Base-by-base conservation (phyloP, 1,139 yeast species). In the Nadsonia commutata region DNA sequence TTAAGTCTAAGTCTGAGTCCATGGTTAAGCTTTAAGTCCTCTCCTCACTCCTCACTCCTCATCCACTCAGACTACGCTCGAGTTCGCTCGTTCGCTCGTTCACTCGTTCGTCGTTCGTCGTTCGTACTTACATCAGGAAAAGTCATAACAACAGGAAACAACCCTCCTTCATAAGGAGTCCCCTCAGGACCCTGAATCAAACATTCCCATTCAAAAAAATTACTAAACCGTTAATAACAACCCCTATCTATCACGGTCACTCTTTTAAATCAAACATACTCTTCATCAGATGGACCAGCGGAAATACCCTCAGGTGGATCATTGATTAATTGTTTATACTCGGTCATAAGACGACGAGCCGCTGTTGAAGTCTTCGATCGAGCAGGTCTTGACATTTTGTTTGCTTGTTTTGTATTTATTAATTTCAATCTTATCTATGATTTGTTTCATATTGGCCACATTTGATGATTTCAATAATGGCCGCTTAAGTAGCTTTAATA, bases 251-350 rank as follows among this genome's bases (percentile, higher is more conserved):
- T 20, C 18, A 3, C 1, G 22, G 17, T 20, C 22, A 20, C 18
- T 7, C n/a, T n/a, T n/a, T n/a, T n/a, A n/a, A n/a, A n/a, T n/a
- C n/a, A n/a, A 27, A 47, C 54, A 46, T 46, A 55, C 60, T 80
- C 80, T 55, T 90, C 98, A 19, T 74, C 65, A 1, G 77, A 66
- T 0, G 98, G 98, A 1, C 95, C 94, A 0, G 98, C 98, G 6
- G 86, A 74, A 41, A 90, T 84, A 1, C 98, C 98, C 23, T 94
- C 96, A 0, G 96, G 95, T 0, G 95, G 80, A 51, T 88, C 95
- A 51, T 74, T 74, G 18, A 79, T 68, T 37, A 90, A 73, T 61
- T 85, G 95, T 59, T 84, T 90, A 59, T 81, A 80, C 62, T 90
- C 98, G 53, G 85, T 84, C 58, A 86, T 70, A 41, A 90, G 73